Percentiles rank a stretch among this genome's conserved stretches.
Conservation (phyloP, 2,329 filamentous ascomycete genomes). For the Aspergillus pseudoglaucus region DNA sequence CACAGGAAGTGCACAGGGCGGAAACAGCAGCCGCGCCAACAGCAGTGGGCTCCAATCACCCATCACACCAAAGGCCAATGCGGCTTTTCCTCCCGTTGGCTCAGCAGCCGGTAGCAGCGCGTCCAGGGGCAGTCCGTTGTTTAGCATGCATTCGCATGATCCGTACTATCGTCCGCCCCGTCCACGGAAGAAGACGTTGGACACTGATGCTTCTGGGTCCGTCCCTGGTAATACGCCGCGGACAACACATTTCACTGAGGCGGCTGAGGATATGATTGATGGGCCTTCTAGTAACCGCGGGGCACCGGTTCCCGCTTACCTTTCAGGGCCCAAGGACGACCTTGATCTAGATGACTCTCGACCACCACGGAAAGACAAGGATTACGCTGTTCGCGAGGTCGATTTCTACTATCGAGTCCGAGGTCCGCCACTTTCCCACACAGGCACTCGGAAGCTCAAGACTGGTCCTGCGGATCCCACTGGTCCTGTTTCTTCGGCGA, state of each 20-base stretch:
- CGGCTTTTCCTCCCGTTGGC: constrained; percentile 62
- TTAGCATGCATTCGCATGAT: constrained; percentile 53
- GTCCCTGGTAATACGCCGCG: constrained; percentile 28
- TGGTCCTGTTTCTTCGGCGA: constrained; percentile 79
- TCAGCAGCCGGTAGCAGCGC: constrained; percentile 39
- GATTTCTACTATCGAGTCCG: constrained; percentile 95
- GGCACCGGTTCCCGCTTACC: constrained; percentile 48
- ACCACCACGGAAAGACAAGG: constrained; percentile 66
- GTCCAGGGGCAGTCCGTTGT: constrained; percentile 36
- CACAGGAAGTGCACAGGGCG: constrained; percentile 42
- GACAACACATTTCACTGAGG: not conserved
- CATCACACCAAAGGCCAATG: constrained; percentile 63
- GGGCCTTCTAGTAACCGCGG: constrained; percentile 30
- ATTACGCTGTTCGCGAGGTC: constrained; percentile 90
- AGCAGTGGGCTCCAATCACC: constrained; percentile 60
- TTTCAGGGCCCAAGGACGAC: constrained; percentile 48
- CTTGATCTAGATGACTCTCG: constrained; percentile 46
- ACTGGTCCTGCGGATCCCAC: constrained; percentile 94
- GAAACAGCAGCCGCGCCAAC: constrained; percentile 47
- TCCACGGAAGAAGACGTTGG: constrained; percentile 59
- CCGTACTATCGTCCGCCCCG: constrained; percentile 86
- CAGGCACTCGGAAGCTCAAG: constrained; percentile 74
- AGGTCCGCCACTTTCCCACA: constrained; percentile 77
- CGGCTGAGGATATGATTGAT: constrained; percentile 18
- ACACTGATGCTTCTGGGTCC: constrained; percentile 41